Base-by-base conservation (phyloP, 495 filamentous ascomycete species). In the Xylaria palmicola region DNA sequence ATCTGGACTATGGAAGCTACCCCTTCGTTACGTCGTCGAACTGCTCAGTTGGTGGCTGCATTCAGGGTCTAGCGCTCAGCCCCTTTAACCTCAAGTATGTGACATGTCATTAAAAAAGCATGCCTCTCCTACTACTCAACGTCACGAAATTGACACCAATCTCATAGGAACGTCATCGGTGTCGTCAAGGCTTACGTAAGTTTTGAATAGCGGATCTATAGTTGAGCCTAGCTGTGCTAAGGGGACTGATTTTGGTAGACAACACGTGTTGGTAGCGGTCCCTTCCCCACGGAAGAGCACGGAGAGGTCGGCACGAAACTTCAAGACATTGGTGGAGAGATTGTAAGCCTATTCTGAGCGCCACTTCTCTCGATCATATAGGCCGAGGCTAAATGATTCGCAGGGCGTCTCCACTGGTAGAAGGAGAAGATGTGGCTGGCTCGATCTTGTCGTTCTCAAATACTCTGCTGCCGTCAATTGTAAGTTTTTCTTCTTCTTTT, bases 401-500 rank as follows among this genome's bases (percentile, higher is more conserved):
- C 85, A 86, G 72, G 91, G 92, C 62, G 90, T 90, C 48, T 96
- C 88, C 49, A 96, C 92, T 27, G 92, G 92, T 57, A 84, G 92
- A 58, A 84, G 77, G 65, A 86, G 92, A 20, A 84, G 92, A 52
- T 96, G 92, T 68, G 92, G 92, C 34, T 95, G 90, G 90, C 84
- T 96, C 43, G 92, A 97, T 71, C 83, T 96, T 13, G 88, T 93
- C 15, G 80, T 96, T 17, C 74, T 91, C 62, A 89, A 90, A 65
- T 90, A 92, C 81, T 89, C 85, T 30, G 77, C 81, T 43, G 74
- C 80, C 0, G 78, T 91, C 63, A 90, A 90, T 77, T 81, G 59
- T 62, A 24, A 62, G 59, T 50, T 22, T 6, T 34, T 26, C 30
- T n/a, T 26, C n/a, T n/a, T n/a, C n/a, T n/a, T n/a, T n/a, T n/a